These are phyloP conservation scores for Trichoderma koningii DNA, from an alignment of 2,329 filamentous ascomycete species.

Conservation along the genomic window DNA sequence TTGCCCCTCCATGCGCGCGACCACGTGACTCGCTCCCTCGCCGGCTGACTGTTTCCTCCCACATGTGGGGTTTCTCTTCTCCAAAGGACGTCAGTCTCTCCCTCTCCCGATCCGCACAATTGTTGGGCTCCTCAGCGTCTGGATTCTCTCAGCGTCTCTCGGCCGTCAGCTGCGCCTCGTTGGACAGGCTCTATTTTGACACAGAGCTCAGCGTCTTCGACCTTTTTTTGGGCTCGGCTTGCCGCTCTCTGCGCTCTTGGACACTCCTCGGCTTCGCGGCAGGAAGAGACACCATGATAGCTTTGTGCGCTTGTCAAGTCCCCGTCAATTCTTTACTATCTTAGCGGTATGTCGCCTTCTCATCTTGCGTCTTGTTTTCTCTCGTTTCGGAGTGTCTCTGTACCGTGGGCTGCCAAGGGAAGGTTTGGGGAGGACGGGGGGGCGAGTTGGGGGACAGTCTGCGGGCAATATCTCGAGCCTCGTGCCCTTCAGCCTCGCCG, in stretches of 20 bases:
- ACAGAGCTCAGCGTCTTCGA: slow-evolving; percentile 6
- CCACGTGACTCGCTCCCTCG: slow-evolving; percentile 24
- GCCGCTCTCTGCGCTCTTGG: slow-evolving; percentile 31
- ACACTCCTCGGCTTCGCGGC: slow-evolving; percentile 31
- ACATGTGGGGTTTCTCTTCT: slow-evolving; percentile 23
- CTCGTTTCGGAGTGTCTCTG: too few relatives aligned
- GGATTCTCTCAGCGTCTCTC: slow-evolving; percentile 18
- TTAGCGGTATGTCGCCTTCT: slow-evolving; percentile 43
- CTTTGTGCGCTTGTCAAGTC: slow-evolving; percentile 41
- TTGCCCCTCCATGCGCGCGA: slow-evolving; percentile 2
- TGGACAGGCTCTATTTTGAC: slow-evolving; percentile 7
- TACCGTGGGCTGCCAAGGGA: too few relatives aligned
- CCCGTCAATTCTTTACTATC: slow-evolving; percentile 40
- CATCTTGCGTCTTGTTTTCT: not conserved
- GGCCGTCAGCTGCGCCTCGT: slow-evolving; percentile 14
- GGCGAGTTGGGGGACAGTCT: not conserved
- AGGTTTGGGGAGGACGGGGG: not conserved
- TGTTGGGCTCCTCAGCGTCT: slow-evolving; percentile 21
- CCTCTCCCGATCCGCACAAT: slow-evolving; percentile 22
- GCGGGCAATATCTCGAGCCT: not conserved
- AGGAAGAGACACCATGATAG: slow-evolving; percentile 47
- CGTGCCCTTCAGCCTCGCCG: slow-evolving; percentile 3
- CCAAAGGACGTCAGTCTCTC: slow-evolving; percentile 29
- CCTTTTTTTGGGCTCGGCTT: slow-evolving; percentile 25
- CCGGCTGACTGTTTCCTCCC: slow-evolving; percentile 21